These are phyloP conservation scores for Talaromyces funiculosus DNA, from an alignment of 2,329 filamentous ascomycete genomes.

Conservation along the genomic window DNA sequence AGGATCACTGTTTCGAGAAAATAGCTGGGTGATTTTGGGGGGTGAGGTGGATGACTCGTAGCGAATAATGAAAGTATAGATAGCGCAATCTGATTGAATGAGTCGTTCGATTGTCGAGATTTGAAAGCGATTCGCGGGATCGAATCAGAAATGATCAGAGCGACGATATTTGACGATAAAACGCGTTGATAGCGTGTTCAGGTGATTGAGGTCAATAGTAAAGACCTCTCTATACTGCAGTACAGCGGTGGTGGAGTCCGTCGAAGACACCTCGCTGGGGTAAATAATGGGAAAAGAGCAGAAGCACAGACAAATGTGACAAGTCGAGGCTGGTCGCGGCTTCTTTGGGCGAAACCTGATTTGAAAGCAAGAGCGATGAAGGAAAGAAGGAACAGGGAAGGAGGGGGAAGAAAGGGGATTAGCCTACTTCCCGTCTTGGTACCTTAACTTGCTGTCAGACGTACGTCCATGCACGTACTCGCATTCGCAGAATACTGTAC, in stretches of 20 bases:
- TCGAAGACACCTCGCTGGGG: neutral
- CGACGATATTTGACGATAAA: neutral
- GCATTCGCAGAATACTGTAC: neutral
- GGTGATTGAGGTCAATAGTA: neutral
- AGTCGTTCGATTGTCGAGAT: neutral
- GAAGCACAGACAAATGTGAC: slow-evolving; percentile 6
- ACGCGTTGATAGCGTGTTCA: neutral
- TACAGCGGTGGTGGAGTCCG: neutral
- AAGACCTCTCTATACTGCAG: neutral
- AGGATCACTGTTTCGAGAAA: neutral
- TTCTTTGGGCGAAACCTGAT: neutral
- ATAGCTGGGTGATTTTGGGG: neutral
- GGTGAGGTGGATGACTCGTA: neutral
- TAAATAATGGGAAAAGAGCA: neutral
- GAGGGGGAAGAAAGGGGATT: slow-evolving; percentile 7
- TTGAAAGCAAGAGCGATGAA: neutral
- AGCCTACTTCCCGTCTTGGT: neutral
- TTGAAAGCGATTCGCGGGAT: neutral
- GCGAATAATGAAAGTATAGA: neutral
- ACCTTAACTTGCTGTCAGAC: neutral
- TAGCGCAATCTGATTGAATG: neutral
- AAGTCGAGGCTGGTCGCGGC: slow-evolving; percentile 5
- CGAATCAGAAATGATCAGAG: neutral
- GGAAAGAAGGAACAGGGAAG: neutral
- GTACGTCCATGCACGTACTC: neutral